Evolutionary conservation across 2,329 filamentous ascomycete genomes (phyloP), one percentile per base, ranked within the genome.

Genomic region (Colletotrichum filicis): DNA sequence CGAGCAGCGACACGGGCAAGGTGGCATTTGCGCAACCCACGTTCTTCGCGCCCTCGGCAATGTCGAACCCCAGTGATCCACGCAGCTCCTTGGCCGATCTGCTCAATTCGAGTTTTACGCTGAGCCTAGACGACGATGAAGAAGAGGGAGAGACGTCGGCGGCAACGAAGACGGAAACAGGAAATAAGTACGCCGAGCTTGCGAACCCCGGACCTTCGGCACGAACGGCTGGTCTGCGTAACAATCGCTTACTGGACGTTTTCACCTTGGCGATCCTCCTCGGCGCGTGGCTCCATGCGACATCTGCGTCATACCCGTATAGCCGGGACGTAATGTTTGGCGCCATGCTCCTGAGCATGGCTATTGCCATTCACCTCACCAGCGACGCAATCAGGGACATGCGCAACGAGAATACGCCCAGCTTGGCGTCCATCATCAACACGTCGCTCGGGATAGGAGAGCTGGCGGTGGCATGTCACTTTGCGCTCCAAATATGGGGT

Each of bases 11-110:
- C 0, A 66, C 74, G 9, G 74, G 74, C 1, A 79, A 72, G 3
- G 84, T 84, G 46, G 81, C 87, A 37, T 91, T 92, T 66, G 87
- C 90, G 71, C 88, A 90, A 59, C 90, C 90, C 2, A 88, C 82
- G n/a, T 89, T 91, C 81, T 92, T 91, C 79, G 89, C 90, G 4
- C 83, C 85, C 1, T 76, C 82, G 14, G 78, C 81, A 7, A 35
- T 35, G 32, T 57, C 62, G 19, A 74, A 75, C 6, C 58, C 66
- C 8, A 81, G 82, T 56, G 85, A 86, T 55, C 85, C 86, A 59
- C 79, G 85, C 3, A 85, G 83, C 68, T 80, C 82, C 1, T 68
- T 88, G 68, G 85, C 85, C 0, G 85, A 87, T 35, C 74, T 87
- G 22, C 81, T 88, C 63, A 81, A 80, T 55, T 80, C 83, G 74